Conservation (phyloP, 306 rosid genomes). For the Corylus avellana region DNA sequence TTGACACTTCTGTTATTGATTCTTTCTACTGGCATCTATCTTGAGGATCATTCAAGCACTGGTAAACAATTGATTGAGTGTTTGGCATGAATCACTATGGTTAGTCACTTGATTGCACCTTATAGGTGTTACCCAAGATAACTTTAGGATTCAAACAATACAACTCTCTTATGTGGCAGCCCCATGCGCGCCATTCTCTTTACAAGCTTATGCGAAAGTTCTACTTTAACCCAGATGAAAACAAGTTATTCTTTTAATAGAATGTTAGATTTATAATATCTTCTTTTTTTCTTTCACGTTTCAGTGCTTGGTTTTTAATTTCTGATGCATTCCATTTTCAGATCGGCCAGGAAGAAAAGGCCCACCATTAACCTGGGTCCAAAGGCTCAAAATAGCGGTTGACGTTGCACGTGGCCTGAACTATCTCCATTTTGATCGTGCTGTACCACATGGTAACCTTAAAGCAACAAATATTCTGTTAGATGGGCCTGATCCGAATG, state of each 20-base stretch:
- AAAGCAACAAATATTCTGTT: conserved; percentile 87
- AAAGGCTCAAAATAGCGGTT: conserved; percentile 93
- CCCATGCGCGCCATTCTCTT: not conserved
- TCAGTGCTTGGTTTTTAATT: conserved; percentile 18
- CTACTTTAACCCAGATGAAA: no score
- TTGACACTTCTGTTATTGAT: not conserved
- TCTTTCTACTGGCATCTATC: not conserved
- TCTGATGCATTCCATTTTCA: conserved; percentile 33
- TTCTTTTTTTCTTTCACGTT: not conserved
- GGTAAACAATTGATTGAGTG: not conserved
- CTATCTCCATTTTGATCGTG: conserved; percentile 99
- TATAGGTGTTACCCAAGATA: not conserved
- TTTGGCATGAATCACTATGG: not conserved
- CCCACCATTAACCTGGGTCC: conserved; percentile 81
- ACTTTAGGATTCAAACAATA: not conserved
- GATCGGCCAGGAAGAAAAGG: conserved; percentile 97
- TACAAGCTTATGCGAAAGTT: not conserved
- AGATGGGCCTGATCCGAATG: conserved; percentile 87
- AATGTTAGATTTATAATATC: not conserved
- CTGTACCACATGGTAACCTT: conserved; percentile 96
- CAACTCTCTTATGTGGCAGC: not conserved
- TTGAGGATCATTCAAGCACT: not conserved
- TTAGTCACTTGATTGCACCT: not conserved
- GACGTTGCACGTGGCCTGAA: conserved; percentile 99
- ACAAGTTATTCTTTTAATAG: not conserved